phyloP scores from a whole-genome alignment of 305 asterid genomes.

The Fraxinus ornus region DNA sequence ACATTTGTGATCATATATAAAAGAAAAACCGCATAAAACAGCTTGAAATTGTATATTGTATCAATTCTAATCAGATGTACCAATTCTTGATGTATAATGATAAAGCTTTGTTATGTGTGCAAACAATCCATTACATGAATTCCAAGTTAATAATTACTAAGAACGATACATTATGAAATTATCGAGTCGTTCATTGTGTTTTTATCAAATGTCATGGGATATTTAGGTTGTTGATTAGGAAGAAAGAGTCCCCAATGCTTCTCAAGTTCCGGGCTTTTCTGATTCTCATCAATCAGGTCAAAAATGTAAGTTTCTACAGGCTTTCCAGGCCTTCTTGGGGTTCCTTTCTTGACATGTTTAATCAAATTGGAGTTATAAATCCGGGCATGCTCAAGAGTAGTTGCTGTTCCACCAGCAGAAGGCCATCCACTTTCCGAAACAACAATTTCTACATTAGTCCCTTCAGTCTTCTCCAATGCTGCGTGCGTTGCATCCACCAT shows the following conservation, averaged over 20 bases:
- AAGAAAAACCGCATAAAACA: background rate
- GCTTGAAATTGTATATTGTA: background rate
- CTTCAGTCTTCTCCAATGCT: slow-evolving; percentile 42
- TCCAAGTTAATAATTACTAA: background rate
- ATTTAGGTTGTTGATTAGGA: slow-evolving; percentile 23
- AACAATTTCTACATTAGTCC: slow-evolving; percentile 8
- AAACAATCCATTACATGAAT: background rate
- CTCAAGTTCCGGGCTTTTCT: slow-evolving; percentile 25
- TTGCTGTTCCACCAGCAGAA: slow-evolving; percentile 25
- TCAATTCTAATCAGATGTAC: background rate
- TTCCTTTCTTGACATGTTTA: slow-evolving; percentile 20
- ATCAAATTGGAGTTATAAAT: slow-evolving; percentile 27
- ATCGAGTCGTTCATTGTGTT: background rate
- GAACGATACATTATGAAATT: background rate
- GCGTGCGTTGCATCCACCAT: slow-evolving; percentile 24
- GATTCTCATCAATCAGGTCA: slow-evolving; percentile 32
- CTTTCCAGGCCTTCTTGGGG: slow-evolving; percentile 35
- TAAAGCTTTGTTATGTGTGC: background rate
- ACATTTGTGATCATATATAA: background rate
- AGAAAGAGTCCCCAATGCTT: slow-evolving; percentile 35
- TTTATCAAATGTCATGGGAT: slow-evolving; percentile 14
- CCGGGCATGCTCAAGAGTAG: slow-evolving; percentile 25
- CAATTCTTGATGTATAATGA: slow-evolving; percentile 1
- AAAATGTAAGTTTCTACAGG: slow-evolving; percentile 30
- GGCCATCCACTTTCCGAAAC: slow-evolving; percentile 55